Evolutionary conservation across 1,284 basidiomycete species (phyloP), one percentile per base, ranked within the genome.

Genomic region (Acaromyces ingoldii): DNA sequence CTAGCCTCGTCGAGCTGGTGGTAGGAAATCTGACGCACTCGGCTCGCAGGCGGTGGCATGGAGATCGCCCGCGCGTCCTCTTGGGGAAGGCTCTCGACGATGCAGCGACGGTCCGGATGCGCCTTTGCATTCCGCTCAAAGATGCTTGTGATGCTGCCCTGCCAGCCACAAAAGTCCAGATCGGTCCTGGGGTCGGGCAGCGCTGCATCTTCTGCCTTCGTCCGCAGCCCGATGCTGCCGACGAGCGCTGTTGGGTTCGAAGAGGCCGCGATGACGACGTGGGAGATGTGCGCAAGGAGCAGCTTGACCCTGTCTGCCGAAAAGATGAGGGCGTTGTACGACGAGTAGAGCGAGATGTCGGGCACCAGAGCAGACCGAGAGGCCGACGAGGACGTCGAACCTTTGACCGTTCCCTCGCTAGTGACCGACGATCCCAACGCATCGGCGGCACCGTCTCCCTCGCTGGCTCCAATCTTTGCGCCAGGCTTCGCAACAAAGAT

Each of bases 251-350:
- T 59, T 13, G 78, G 72, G 79, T 78, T 44, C 84, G 60, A 81
- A 1, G 89, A 85, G 51, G 85, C 88, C 43, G 76, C 72, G 58
- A 84, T 82, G 15, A 98, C 79, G 19, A 98, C 80, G 26, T 84
- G 81, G 1, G 87, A 84, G 25, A 99, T 83, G 68, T 97, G 95
- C 50, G 91, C 89, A 21, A 95, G 80, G 45, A 95, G 84, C 62
- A 80, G 82, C 4, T 83, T 78, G 41, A 96, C 89, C 17, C 95
- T 83, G 2, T 82, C 76, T 13, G 85, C 81, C 1, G 88, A 88
- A 78, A 98, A 98, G 29, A 98, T 81, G 21, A 98, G 81, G 25
- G 93, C 92, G 80, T 98, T 97, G 82, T 96, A 97, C 28, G 91
- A 80, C 50, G 97, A 58, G 36, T 88, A 84, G 34, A 98, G 82